phyloP scores from a whole-genome alignment of 768 basidiomycete genomes.

The Amylocystis lapponica region DNA sequence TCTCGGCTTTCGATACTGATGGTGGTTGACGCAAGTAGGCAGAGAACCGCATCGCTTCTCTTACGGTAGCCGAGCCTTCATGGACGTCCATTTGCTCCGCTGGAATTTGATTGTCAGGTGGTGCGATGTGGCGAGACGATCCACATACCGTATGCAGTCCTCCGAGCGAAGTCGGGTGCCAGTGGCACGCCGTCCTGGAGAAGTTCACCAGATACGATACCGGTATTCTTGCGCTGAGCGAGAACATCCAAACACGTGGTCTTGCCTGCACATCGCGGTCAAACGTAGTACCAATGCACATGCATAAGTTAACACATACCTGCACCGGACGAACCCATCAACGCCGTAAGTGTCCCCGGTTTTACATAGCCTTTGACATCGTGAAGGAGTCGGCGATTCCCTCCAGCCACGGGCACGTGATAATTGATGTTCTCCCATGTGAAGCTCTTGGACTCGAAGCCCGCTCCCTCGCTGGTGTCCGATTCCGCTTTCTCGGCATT shows the following conservation, averaged over 20 bases:
- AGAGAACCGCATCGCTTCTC: conserved; percentile 82
- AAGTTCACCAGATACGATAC: conserved; percentile 57
- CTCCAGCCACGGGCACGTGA: conserved; percentile 61
- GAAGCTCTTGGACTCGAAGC: conserved; percentile 46
- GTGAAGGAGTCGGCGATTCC: conserved; percentile 57
- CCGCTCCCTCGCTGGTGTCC: neutral
- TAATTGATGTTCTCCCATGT: conserved; percentile 84
- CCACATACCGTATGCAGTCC: conserved; percentile 69
- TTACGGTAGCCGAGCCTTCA: conserved; percentile 75
- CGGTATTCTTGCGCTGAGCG: conserved; percentile 68
- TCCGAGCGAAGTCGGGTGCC: conserved; percentile 50
- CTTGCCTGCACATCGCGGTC: conserved; percentile 40
- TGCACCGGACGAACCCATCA: conserved; percentile 85
- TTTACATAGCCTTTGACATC: conserved; percentile 77
- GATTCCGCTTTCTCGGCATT: neutral
- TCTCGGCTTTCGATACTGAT: conserved; percentile 60
- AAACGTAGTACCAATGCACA: neutral
- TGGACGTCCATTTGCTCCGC: conserved; percentile 86
- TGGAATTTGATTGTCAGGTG: no score
- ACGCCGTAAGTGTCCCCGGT: conserved; percentile 82
- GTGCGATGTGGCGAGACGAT: no score
- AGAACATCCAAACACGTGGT: conserved; percentile 74
- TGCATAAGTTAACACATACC: conserved; percentile 30
- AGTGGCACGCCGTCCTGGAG: conserved; percentile 62
- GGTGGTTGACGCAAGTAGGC: conserved; percentile 79